These are phyloP conservation scores for Globisporangium takayamanum DNA, from an alignment of 352 stramenopile genomes.

Conservation along the genomic window DNA sequence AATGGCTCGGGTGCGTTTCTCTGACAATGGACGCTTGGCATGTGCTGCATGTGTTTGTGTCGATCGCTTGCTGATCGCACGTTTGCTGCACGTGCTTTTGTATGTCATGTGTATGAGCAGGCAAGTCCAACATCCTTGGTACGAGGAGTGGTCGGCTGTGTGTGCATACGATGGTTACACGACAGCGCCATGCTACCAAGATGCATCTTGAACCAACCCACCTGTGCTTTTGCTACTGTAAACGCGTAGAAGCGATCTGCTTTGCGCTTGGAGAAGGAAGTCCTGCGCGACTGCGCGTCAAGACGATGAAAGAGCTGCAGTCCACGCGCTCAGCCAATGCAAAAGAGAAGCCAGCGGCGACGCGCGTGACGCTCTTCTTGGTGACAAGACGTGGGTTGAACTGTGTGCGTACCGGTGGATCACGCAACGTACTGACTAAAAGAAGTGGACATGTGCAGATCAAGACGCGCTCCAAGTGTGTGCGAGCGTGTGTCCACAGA, in stretches of 20 bases:
- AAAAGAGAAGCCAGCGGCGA: slow-evolving; percentile 13
- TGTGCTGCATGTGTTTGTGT: no score
- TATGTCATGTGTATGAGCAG: slow-evolving; percentile 2
- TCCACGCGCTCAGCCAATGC: slow-evolving; percentile 10
- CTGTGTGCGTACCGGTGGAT: not conserved
- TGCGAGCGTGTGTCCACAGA: slow-evolving; percentile 21
- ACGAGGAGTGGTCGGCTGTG: not conserved
- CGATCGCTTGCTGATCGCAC: no score
- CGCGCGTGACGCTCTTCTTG: slow-evolving; percentile 23
- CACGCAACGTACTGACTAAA: not conserved
- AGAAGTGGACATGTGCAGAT: slow-evolving; percentile 9
- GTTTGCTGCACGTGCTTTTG: not conserved
- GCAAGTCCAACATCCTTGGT: slow-evolving; percentile 43
- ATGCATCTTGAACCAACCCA: not conserved
- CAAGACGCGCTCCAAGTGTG: slow-evolving; percentile 18
- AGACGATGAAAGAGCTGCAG: slow-evolving; percentile 25
- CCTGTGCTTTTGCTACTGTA: not conserved
- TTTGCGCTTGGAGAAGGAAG: slow-evolving; percentile 36
- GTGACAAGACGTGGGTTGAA: slow-evolving; percentile 16
- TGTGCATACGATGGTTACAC: not conserved
- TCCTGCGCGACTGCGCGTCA: slow-evolving; percentile 22
- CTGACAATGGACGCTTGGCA: no score
- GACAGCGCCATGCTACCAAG: not conserved
- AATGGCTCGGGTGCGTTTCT: no score
- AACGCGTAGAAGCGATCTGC: slow-evolving; percentile 30